These are phyloP conservation scores for Arxiozyma heterogenica DNA, from an alignment of 1,139 yeast genomes.

Conservation along the genomic window DNA sequence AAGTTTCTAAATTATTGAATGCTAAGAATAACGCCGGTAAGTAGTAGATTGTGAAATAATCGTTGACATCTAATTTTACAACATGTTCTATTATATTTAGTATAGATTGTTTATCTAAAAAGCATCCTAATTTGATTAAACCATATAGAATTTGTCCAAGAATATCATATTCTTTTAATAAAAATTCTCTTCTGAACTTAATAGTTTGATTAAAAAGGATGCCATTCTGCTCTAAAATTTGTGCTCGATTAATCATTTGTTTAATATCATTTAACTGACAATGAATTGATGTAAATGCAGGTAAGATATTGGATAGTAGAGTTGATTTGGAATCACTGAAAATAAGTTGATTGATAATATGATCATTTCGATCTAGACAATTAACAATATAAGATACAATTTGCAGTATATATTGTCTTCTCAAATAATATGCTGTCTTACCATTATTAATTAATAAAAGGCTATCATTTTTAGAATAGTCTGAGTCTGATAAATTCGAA, in stretches of 20 bases:
- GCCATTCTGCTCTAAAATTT: slow-evolving; percentile 42
- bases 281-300: slow-evolving; percentile 52
- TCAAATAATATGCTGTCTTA: slow-evolving; percentile 55
- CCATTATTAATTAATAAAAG: slow-evolving; percentile 57
- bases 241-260: slow-evolving; percentile 60
- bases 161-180: slow-evolving; percentile 60
- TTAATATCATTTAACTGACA: slow-evolving; percentile 44
- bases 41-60: slow-evolving; percentile 52
- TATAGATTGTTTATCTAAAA: slow-evolving; percentile 35
- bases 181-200: slow-evolving; percentile 50
- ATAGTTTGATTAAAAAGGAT: slow-evolving; percentile 48
- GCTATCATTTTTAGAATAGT: slow-evolving; percentile 38
- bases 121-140: slow-evolving; percentile 34
- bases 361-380: slow-evolving; percentile 21
- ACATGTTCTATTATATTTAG: slow-evolving; percentile 36
- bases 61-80: slow-evolving; percentile 45
- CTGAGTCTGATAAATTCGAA: slow-evolving; percentile 22
- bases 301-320: slow-evolving; percentile 37
- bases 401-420: slow-evolving; percentile 65
- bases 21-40: slow-evolving; percentile 52
- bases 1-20: slow-evolving; percentile 31
- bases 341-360: slow-evolving; percentile 18
- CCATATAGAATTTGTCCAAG: slow-evolving; percentile 59
- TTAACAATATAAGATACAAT: slow-evolving; percentile 52
- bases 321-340: slow-evolving; percentile 15